These are phyloP conservation scores for Cyclotella cryptica DNA, from an alignment of 108 stramenopile species.

Conservation along the genomic window DNA sequence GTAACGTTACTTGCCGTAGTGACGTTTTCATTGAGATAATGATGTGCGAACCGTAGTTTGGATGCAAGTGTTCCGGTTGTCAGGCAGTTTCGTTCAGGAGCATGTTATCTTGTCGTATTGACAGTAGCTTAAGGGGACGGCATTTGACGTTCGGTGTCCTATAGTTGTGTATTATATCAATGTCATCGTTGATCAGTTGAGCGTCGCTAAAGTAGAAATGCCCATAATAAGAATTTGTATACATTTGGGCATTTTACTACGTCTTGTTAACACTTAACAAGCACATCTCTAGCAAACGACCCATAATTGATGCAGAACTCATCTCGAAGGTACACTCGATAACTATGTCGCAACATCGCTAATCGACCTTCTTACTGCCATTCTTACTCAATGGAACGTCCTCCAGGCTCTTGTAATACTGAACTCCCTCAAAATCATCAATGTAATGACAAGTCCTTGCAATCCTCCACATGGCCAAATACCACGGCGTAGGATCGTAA, in stretches of 20 bases:
- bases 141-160: too few species aligned
- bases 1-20: background rate
- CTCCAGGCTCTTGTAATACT: constrained; percentile 89
- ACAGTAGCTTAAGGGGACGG: too few species aligned
- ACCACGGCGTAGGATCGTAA: constrained; percentile 92
- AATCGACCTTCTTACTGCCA: constrained; percentile 38
- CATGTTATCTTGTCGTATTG: too few species aligned
- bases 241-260: too few species aligned
- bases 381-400: constrained; percentile 80
- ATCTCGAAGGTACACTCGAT: background rate
- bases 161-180: too few species aligned
- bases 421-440: constrained; percentile 80
- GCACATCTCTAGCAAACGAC: background rate
- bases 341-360: background rate
- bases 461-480: constrained; percentile 87
- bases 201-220: too few species aligned
- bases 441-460: constrained; percentile 93
- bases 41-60: background rate
- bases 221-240: too few species aligned
- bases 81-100: too few species aligned
- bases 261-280: too few species aligned
- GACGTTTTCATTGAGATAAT: background rate
- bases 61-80: background rate
- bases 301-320: too few species aligned
- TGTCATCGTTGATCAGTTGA: too few species aligned